phyloP scores from a whole-genome alignment of 2,329 filamentous ascomycete species.

The Cladophialophora carrionii region DNA sequence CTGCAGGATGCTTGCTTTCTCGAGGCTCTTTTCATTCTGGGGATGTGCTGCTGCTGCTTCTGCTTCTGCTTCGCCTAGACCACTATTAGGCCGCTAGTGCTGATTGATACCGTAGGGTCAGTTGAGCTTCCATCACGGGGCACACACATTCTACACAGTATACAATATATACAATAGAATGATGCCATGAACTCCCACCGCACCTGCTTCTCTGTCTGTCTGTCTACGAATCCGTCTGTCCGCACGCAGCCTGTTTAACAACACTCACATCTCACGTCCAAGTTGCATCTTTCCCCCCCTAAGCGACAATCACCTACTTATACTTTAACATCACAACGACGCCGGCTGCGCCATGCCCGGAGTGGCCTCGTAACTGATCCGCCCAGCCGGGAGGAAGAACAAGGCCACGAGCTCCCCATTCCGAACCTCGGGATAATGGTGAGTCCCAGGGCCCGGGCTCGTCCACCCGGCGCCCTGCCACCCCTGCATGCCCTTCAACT shows the following conservation, averaged over 20 bases:
- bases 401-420: conserved; percentile 56
- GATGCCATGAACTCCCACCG: too few relatives aligned
- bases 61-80: too few relatives aligned
- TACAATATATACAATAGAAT: too few relatives aligned
- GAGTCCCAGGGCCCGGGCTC: conserved; percentile 57
- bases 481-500: conserved; percentile 60
- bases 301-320: neutral
- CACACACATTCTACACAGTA: too few relatives aligned
- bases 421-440: conserved; percentile 61
- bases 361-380: conserved; percentile 46
- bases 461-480: conserved; percentile 64
- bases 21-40: neutral
- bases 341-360: conserved; percentile 33
- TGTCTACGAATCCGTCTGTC: too few relatives aligned
- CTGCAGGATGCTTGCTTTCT: neutral
- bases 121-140: too few relatives aligned
- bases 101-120: too few relatives aligned
- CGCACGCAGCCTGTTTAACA: too few relatives aligned
- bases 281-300: too few relatives aligned
- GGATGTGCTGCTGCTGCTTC: neutral
- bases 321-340: neutral
- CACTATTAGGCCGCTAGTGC: too few relatives aligned
- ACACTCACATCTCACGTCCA: too few relatives aligned
- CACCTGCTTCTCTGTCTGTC: too few relatives aligned
- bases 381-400: conserved; percentile 60